phyloP scores from a whole-genome alignment of 2,329 filamentous ascomycete species.

The Talaromyces marneffei region DNA sequence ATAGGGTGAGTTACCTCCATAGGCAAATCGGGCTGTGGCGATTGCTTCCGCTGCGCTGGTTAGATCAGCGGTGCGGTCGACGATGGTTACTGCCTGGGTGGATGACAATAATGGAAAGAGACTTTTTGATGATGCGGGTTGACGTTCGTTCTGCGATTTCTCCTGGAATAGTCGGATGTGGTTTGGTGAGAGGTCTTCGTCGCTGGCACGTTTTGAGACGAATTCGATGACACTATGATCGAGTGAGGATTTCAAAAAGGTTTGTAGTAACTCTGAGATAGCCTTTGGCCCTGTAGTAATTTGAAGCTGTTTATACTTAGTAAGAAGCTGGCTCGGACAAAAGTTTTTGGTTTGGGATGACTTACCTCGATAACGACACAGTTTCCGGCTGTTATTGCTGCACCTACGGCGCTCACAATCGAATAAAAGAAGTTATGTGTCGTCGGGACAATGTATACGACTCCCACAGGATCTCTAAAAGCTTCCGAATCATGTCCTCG shows the following conservation, averaged over 20 bases:
- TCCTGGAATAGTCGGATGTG: slow-evolving; percentile 8
- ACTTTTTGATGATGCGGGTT: not conserved
- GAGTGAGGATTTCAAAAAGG: slow-evolving; percentile 16
- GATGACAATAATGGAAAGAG: slow-evolving; percentile 20
- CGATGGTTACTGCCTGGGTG: slow-evolving; percentile 48
- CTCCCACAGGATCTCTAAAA: slow-evolving; percentile 16
- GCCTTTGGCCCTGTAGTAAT: not conserved
- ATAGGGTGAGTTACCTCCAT: slow-evolving; percentile 54
- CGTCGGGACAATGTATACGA: slow-evolving; percentile 45
- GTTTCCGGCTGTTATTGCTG: slow-evolving; percentile 48
- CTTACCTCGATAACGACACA: slow-evolving; percentile 43
- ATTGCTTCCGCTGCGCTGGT: slow-evolving; percentile 49
- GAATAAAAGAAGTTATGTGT: slow-evolving; percentile 47
- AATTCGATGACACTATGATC: slow-evolving; percentile 30
- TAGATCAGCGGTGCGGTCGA: slow-evolving; percentile 56
- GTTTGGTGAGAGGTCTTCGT: slow-evolving; percentile 30
- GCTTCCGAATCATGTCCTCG: not conserved
- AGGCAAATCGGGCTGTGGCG: slow-evolving; percentile 49
- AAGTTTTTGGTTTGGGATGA: not conserved
- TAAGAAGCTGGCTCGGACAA: not conserved
- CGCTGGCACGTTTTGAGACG: slow-evolving; percentile 31
- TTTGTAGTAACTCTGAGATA: slow-evolving; percentile 6
- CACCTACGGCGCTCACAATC: slow-evolving; percentile 38
- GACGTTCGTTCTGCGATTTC: not conserved
- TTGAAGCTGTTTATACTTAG: not conserved